Base-by-base conservation (phyloP, 441 rosid genomes). In the Metrosideros polymorpha region DNA sequence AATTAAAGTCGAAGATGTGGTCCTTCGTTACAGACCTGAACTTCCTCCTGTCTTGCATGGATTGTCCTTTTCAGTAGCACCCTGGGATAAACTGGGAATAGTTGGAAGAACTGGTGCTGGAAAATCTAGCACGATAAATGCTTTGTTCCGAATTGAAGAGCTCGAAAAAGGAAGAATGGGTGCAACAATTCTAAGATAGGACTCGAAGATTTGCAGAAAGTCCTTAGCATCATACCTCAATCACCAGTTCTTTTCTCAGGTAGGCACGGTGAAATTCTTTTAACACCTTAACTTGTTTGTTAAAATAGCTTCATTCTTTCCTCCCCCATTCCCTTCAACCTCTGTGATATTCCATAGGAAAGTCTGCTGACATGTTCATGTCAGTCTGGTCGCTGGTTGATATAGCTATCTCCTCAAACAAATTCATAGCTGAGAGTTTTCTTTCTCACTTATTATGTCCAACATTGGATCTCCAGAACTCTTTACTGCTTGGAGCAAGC, bases 31-130 rank as follows among this genome's bases (percentile, higher is more conserved):
- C 91, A 92, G 98, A 87, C 93, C 95, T 42, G 98, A 95, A 89
- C 98, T 96, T 91, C 98, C 98, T 82, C 96, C 98, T 4, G 99
- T 97, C 85, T 89, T 97, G 82, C 98, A 94, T 91, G 98, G 92
- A 83, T 87, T 97, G 87, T 95, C 98, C 12, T 97, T 97, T 88
- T 76, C 90, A 42, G 88, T 97, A 85, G 90, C 93, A 90, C 97
- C 99, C 14, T 92, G 93, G 86, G 97, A 96, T 86, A 97, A 97
- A 92, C 92, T 97, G 53, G 99, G 98, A 71, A 93, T 97, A 84
- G 99, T 96, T 83, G 99, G 99, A 90, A 95, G 99, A 89, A 97
- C 99, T 22, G 99, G 99, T 15, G 99, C 99, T 32, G 99, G 99
- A 84, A 97, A 97, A 89, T 96, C 98, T 86, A 97, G 99, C 90